Base-by-base conservation (phyloP, 1,284 basidiomycete genomes). In the Xerocomus nothofagi region DNA sequence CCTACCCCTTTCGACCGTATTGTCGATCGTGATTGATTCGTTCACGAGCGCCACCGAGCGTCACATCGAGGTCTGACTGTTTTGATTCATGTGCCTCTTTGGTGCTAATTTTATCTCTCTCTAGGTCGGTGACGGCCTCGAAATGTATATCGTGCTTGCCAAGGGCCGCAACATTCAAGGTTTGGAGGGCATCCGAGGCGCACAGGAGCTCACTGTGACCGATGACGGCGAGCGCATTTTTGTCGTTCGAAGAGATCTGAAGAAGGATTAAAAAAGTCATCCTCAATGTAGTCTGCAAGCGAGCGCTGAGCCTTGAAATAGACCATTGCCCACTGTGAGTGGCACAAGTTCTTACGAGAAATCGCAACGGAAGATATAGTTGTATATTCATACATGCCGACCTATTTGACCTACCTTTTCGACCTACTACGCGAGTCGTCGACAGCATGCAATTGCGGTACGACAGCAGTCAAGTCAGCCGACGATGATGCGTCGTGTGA, bases 1-100 rank as follows among this genome's bases (percentile, higher is more conserved):
- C 71, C 74, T 97, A 39, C 88, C 93, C 14, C 76, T 98, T 54
- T 70, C 78, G 20, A 85, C 83, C 23, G 93, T 97, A 4, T 74
- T 96, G 45, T 75, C 81, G 26, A 82, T 98, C 66, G 92, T 97
- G 58, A 89, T 92, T 53, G 94, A 98, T 74, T 91, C 92, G 18
- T 93, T 93, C 68, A 93, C 91, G 29, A 84, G 91, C 57, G 94
- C 94, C 29, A 96, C 94, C 12, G 94, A 98, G 73, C 84, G 94
- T 58, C 94, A 98, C 70, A 98, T 98, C 67, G 93, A 97, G 81
- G 88, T 89, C 57, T 56, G 74, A 58, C 33, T 49, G 41, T 50
- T 33, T 23, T 39, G 23, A 39, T 52, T 26, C 43, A 52, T 38
- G 50, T 44, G 34, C n/a, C 30, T 30, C 23, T 32, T n/a, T 12